Evolutionary conservation across 805 yeast genomes (phyloP).

Genomic region (Kuraishia cidri): DNA sequence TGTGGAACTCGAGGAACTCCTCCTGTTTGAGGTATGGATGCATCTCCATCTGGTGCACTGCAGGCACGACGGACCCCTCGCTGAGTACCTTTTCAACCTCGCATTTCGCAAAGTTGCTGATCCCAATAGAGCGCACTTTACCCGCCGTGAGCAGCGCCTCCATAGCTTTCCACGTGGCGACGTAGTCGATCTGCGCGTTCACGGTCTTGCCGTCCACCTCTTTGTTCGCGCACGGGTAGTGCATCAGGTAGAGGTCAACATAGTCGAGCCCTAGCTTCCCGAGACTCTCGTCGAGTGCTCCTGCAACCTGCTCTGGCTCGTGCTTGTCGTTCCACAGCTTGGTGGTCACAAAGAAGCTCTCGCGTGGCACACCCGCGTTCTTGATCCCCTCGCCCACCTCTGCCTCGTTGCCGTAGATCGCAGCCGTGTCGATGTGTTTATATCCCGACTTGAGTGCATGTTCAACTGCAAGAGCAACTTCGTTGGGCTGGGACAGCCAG

Average conservation of each 20-base stretch:
- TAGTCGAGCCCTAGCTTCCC: slow-evolving; percentile 45
- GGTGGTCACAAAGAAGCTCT: slow-evolving; percentile 53
- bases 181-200: slow-evolving; percentile 21
- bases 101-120: slow-evolving; percentile 60
- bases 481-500: slow-evolving; percentile 48
- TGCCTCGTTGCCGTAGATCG: slow-evolving; percentile 57
- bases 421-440: slow-evolving; percentile 71
- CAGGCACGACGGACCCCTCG: slow-evolving; percentile 48
- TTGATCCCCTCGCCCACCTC: slow-evolving; percentile 58
- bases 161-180: slow-evolving; percentile 59
- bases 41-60: slow-evolving; percentile 65
- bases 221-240: slow-evolving; percentile 51
- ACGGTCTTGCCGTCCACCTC: slow-evolving; percentile 21
- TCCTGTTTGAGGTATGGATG: slow-evolving; percentile 69
- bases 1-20: slow-evolving; percentile 45
- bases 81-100: slow-evolving; percentile 44
- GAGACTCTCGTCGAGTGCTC: slow-evolving; percentile 38
- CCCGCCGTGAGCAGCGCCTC: slow-evolving; percentile 48
- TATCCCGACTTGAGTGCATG: slow-evolving; percentile 60
- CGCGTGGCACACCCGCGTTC: slow-evolving; percentile 30
- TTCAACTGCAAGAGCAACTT: slow-evolving; percentile 41
- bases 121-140: slow-evolving; percentile 62
- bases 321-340: slow-evolving; percentile 43
- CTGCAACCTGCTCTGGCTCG: slow-evolving; percentile 26
- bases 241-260: slow-evolving; percentile 57